Conservation (phyloP, 352 stramenopile genomes). For the Stramenopiles sp. region DNA sequence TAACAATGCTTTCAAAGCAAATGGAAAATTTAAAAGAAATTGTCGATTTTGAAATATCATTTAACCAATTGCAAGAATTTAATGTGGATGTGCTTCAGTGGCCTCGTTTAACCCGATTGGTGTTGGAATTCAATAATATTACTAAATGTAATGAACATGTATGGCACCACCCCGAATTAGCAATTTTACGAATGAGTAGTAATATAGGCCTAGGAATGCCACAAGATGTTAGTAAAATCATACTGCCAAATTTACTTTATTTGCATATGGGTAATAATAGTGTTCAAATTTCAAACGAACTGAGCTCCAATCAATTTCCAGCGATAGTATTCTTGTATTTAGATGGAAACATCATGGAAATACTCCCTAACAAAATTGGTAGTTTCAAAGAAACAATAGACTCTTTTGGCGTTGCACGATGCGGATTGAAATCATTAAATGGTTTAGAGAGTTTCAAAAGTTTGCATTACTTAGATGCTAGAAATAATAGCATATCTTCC, state of each 20-base stretch:
- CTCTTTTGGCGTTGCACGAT: not conserved
- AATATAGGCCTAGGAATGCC: not conserved
- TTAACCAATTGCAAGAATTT: not conserved
- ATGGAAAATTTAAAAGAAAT: conserved; percentile 1
- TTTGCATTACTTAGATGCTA: not conserved
- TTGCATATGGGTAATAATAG: not conserved
- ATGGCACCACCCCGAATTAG: not conserved
- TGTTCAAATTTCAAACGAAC: not conserved
- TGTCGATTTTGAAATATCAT: not conserved
- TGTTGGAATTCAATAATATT: not conserved
- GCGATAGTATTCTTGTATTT: not conserved
- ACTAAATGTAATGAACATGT: not conserved
- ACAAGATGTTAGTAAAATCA: not conserved
- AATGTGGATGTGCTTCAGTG: not conserved
- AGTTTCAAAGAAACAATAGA: not conserved
- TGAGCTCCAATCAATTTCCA: not conserved
- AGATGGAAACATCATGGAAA: too few species aligned
- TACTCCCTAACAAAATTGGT: conserved; percentile 2
- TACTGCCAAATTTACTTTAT: not conserved
- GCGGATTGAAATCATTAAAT: not conserved
- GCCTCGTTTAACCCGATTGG: not conserved
- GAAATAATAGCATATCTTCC: not conserved
- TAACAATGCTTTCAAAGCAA: not conserved
- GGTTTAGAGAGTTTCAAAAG: not conserved
- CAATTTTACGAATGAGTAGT: not conserved